Evolutionary conservation across 164 flowering plant genomes (phyloP), one percentile per base, ranked within the genome.

Genomic region (Macadamia tetraphylla): DNA sequence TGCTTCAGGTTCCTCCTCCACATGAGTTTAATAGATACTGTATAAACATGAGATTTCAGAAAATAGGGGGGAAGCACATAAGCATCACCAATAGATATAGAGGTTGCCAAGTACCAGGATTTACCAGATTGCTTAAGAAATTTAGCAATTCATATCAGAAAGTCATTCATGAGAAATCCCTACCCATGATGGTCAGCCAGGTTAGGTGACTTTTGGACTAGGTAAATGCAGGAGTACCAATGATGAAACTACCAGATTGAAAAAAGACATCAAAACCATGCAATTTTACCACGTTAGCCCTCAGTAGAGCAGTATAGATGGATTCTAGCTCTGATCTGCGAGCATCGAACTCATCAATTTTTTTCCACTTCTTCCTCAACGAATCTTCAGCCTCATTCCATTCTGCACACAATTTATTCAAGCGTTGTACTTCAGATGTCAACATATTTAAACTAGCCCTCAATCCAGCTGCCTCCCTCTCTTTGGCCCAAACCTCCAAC

Each of bases 301-400:
- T 87, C 32, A 92, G 89, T 63, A 95, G 76, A 59, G 94, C 83
- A 74, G 78, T 85, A 73, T 89, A 95, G 66, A 95, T 79, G 60
- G 81, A 76, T 76, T 95, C 97, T 65, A 95, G 89, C 77, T 95
- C 99, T 58, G 88, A 85, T 83, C 99, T 86, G 46, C 98, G 98
- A 23, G 98, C 81, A 79, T 95, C 99, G 77, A 95, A 95, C 73
- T 95, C 96, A 82, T 95, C 99, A 71, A 95, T 92, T 80, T 91
- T 95, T 79, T 92, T 93, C 99, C 99, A 95, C 78, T 95, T 95
- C 78, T 87, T 91, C 76, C 76, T 86, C 70, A 95, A 74, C 55
- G 96, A 88, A 75, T 89, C 97, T 76, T 95, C 99, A 67, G 99
- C 99, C 81, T 92, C 98, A 78, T 89, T 91, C 82, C 99, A 88